Evolutionary conservation across 2,329 filamentous ascomycete genomes (phyloP), one percentile per base, ranked within the genome.

Genomic region (Aspergillus brunneoviolaceus): DNA sequence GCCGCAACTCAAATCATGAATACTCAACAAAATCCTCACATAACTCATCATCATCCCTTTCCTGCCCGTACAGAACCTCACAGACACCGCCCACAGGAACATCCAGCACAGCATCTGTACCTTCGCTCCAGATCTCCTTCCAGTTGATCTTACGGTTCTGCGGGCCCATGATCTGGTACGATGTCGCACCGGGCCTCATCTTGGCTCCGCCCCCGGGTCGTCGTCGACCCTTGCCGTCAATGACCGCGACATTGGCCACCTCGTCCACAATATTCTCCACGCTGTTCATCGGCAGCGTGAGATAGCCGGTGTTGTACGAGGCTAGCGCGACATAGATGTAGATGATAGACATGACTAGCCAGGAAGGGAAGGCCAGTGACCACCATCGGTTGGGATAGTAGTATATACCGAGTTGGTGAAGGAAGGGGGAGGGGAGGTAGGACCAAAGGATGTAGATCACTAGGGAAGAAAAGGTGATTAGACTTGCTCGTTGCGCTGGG

Each of bases 331-430:
- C 87, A 77, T 96, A 99, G 64, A 97, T 96, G 79, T 96, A 99
- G 27, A 95, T 84, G 35, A 98, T 82, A 50, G 88, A 79, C 84
- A 95, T 93, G 58, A 97, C 93, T 33, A 97, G 81, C 81, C 92
- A 98, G 5, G 90, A 89, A 0, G 95, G 95, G 14, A 97, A 87
- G 1, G 95, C 95, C 21, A 99, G 84, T 51, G 91, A 91, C 95
- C 95, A 99, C 95, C 95, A 99, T 51, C 95, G 87, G 75, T 97
- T 92, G 1, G 95, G 95, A 70, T 97, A 99, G 82, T 98, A 98
- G 79, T 92, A 89, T 60, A 99, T 96, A 21, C 95, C 94, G 59
- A 99, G 84, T 60, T 91, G 91, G 74, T 96, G 92, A 49, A 99
- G 84, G 74, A 98, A 92, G 0, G 93, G 92, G 25, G 90, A 91